Base-by-base conservation (phyloP, 768 basidiomycete species). In the Serendipita indica region DNA sequence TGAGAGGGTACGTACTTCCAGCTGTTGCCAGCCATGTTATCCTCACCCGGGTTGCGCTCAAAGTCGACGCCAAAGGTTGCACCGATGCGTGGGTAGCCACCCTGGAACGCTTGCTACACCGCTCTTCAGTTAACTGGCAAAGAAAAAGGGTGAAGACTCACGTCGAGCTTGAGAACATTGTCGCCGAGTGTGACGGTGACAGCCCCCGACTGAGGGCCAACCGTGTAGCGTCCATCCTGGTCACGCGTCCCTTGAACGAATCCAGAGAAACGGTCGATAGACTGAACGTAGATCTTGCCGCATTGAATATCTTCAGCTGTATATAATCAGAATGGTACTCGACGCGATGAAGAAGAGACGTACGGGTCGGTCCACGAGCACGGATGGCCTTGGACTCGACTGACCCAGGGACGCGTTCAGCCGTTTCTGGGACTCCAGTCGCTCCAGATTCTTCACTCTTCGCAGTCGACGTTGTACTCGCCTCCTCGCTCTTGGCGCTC, bases 1-100 rank as follows among this genome's bases (percentile, higher is more conserved):
- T n/a, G n/a, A n/a, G n/a, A n/a, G n/a, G 7, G n/a, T 5, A n/a
- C 41, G 18, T 43, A 43, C 41, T 43, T 43, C 18, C 18, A 6
- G 41, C 41, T 43, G n/a, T 43, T 43, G 41, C 41, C 41, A 7
- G 18, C 41, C 41, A 43, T 43, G n/a, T 43, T 43, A 25, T 43
- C 27, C 6, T 43, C 41, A n/a, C 41, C 41, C 5, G 41, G 41
- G 7, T 43, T n/a, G n/a, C n/a, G n/a, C 41, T 43, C 7, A n/a
- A 7, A 43, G 2, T 18, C 7, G 2, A 43, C 18, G 27, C 41
- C 41, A n/a, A 43, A 43, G 1, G 41, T 43, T 7, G 41, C 41
- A 7, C 41, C 41, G 27, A 43, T 43, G 41, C 41, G 41, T 18
- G 41, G 18, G n/a, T 43, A 43, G 41, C 41, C 41, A 25, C 41